These are phyloP conservation scores for Colletotrichum graminicola DNA, from an alignment of 2,329 filamentous ascomycete species.

Conservation along the genomic window DNA sequence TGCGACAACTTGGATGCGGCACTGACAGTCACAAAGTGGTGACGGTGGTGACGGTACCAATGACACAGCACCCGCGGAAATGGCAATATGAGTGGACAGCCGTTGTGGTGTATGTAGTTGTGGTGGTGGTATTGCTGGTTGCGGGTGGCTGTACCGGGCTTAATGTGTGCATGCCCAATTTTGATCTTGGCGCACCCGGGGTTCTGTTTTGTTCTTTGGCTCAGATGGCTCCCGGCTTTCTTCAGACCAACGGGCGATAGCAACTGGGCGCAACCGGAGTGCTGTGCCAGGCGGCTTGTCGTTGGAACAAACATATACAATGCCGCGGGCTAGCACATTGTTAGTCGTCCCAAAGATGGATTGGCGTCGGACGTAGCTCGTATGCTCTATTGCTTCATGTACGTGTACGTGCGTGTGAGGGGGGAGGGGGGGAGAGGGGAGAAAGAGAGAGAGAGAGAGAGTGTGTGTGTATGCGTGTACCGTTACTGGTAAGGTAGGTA, in stretches of 20 bases:
- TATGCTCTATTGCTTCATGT: conserved; percentile 4
- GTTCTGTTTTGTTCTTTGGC: background rate
- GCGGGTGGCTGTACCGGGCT: conserved; percentile 6
- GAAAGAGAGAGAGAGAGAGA: background rate
- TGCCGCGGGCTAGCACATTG: conserved; percentile 19
- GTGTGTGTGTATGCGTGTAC: background rate
- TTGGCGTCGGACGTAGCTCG: conserved; percentile 8
- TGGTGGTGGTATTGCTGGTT: conserved; percentile 19
- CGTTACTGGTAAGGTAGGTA: conserved; percentile 10
- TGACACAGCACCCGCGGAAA: conserved; percentile 2
- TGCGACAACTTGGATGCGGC: conserved; percentile 24
- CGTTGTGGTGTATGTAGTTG: background rate
- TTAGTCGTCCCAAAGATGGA: conserved; percentile 26
- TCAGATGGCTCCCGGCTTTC: background rate
- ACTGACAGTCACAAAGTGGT: conserved; percentile 4
- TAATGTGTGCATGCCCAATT: background rate
- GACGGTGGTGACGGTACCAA: background rate
- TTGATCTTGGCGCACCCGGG: background rate
- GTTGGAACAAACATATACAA: conserved; percentile 38
- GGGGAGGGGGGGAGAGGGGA: background rate
- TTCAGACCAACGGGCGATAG: background rate
- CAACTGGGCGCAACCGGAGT: background rate
- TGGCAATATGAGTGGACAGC: conserved; percentile 3
- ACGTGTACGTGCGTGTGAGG: background rate
- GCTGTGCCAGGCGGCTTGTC: conserved; percentile 17